Evolutionary conservation across 495 filamentous ascomycete genomes (phyloP).

Genomic region (Saxispiralis lemnorum): DNA sequence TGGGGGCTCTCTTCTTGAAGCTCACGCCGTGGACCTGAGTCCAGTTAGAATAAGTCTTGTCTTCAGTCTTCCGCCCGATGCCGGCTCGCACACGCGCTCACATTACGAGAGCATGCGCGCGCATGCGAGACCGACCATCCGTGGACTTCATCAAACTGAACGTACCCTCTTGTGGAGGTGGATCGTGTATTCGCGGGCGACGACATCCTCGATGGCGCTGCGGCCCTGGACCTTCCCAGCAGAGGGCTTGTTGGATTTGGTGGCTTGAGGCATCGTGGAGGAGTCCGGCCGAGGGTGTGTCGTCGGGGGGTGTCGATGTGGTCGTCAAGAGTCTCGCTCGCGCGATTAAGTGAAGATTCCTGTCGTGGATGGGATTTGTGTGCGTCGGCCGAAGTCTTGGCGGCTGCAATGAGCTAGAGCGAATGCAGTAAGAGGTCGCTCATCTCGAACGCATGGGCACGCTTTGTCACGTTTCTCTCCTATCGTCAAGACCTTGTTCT

Average conservation of each 20-base stretch:
- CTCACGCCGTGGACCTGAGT: constrained; percentile 75
- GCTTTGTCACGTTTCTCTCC: no score
- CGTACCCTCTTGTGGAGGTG: constrained; percentile 98
- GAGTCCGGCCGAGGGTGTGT: not conserved
- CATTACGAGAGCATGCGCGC: not conserved
- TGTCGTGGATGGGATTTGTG: not conserved
- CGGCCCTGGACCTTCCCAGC: constrained; percentile 53
- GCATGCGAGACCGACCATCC: constrained; percentile 26
- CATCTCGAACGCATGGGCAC: no score
- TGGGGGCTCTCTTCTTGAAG: constrained; percentile 99
- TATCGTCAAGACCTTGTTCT: not conserved
- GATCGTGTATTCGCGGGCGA: constrained; percentile 99
- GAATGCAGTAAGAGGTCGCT: no score
- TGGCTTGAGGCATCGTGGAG: constrained; percentile 11
- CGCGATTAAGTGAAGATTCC: no score
- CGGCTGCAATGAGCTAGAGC: no score
- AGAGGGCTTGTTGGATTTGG: constrained; percentile 35
- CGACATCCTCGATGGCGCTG: constrained; percentile 94
- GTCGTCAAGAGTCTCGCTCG: not conserved
- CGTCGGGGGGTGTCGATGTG: not conserved
- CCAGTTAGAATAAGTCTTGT: constrained; percentile 12
- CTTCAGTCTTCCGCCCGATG: constrained; percentile 27
- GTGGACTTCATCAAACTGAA: constrained; percentile 61
- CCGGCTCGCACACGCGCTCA: constrained; percentile 7
- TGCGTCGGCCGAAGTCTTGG: not conserved